Conservation (phyloP, 2,329 filamentous ascomycete genomes). For the Westerdykella sp. region DNA sequence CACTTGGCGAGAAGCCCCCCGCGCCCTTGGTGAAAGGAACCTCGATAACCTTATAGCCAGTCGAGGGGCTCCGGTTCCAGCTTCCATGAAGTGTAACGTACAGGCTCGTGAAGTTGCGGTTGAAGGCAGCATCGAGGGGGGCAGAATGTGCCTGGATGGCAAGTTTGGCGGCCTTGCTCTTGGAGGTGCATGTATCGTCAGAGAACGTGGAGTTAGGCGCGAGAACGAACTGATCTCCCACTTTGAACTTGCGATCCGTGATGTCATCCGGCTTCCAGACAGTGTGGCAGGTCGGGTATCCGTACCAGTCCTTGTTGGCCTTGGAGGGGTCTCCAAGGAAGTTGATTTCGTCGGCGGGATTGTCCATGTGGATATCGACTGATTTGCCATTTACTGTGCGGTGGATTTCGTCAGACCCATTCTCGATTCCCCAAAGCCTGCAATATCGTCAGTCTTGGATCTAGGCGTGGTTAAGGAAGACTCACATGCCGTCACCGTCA, state of each 20-base stretch:
- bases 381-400: conserved; percentile 45
- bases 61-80: conserved; percentile 20
- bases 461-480: background rate
- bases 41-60: conserved; percentile 22
- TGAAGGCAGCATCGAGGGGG: conserved; percentile 24
- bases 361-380: conserved; percentile 57
- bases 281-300: conserved; percentile 63
- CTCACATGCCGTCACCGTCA: conserved; percentile 46
- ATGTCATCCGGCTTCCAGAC: conserved; percentile 44
- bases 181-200: conserved; percentile 18
- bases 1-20: conserved; percentile 10
- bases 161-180: conserved; percentile 14
- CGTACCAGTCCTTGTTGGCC: conserved; percentile 52
- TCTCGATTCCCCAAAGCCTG: conserved; percentile 54
- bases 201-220: conserved; percentile 24
- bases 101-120: conserved; percentile 16
- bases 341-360: conserved; percentile 69
- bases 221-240: conserved; percentile 27
- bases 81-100: conserved; percentile 27
- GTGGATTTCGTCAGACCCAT: conserved; percentile 57
- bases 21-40: conserved; percentile 13
- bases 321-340: conserved; percentile 51
- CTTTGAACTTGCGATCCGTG: conserved; percentile 16
- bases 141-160: conserved; percentile 21
- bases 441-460: conserved; percentile 15